Conservation (phyloP, 345 rosid genomes). For the Cardamine resedifolia region DNA sequence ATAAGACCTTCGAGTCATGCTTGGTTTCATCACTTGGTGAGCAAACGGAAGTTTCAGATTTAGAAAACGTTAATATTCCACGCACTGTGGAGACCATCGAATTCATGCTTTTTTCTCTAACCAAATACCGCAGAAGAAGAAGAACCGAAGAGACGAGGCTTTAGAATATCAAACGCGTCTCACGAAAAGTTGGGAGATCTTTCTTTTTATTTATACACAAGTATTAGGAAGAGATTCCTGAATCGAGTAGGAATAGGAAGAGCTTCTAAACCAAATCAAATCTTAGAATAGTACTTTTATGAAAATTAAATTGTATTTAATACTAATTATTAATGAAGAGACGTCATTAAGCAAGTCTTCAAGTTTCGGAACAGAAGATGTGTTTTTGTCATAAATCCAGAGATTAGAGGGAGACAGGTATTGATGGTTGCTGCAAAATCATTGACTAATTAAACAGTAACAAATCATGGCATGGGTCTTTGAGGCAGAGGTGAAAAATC, state of each 20-base stretch:
- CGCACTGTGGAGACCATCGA: constrained; percentile 52
- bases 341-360: not conserved
- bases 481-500: constrained; percentile 12
- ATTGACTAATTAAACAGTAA: constrained; percentile 1
- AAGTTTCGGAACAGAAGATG: constrained; percentile 1
- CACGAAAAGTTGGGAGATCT: not conserved
- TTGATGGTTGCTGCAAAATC: constrained; percentile 29
- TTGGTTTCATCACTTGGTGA: constrained; percentile 33
- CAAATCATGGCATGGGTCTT: constrained; percentile 23
- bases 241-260: not conserved
- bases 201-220: not conserved
- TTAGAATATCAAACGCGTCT: not conserved
- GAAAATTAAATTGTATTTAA: not conserved
- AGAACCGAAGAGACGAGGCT: not conserved
- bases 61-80: constrained; percentile 35
- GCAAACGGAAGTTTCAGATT: constrained; percentile 25
- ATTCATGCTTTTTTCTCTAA: constrained; percentile 39
- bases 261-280: not conserved
- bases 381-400: constrained; percentile 4
- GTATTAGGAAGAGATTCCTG: not conserved
- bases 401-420: constrained; percentile 18
- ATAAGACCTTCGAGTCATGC: constrained; percentile 48
- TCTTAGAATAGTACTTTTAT: not conserved
- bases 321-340: not conserved
- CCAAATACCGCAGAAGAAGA: not conserved